These are phyloP conservation scores for Juglanconis sp. DNA, from an alignment of 2,329 filamentous ascomycete species.

Conservation along the genomic window DNA sequence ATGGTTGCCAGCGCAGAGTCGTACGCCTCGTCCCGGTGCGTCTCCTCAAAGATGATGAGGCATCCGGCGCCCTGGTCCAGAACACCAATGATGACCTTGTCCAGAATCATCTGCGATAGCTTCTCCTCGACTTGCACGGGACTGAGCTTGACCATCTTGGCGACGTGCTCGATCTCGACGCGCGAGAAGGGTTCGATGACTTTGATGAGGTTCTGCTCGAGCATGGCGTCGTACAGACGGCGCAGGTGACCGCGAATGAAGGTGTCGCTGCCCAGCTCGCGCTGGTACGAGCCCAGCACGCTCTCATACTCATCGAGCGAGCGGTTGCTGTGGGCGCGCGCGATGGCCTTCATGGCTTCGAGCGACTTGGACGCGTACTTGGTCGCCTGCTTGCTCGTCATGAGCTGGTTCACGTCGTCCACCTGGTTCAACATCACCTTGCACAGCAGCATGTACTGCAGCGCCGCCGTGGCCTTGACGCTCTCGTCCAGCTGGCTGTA, in stretches of 20 bases:
- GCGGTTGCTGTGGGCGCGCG: slow-evolving; percentile 89
- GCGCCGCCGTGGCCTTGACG: slow-evolving; percentile 85
- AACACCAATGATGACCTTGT: slow-evolving; percentile 97
- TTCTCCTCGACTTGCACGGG: slow-evolving; percentile 97
- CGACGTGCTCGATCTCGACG: slow-evolving; percentile 94
- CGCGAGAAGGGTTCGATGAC: slow-evolving; percentile 98
- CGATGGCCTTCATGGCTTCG: slow-evolving; percentile 98
- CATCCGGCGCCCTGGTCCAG: slow-evolving; percentile 97
- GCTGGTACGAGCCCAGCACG: slow-evolving; percentile 83
- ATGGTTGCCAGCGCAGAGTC: slow-evolving; percentile 93
- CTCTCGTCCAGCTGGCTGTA: slow-evolving; percentile 91
- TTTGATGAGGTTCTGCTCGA: slow-evolving; percentile 99
- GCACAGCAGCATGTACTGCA: slow-evolving; percentile 99
- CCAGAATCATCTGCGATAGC: slow-evolving; percentile 98
- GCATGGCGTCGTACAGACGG: slow-evolving; percentile 93
- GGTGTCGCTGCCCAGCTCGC: slow-evolving; percentile 87
- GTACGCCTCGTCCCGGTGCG: slow-evolving; percentile 87
- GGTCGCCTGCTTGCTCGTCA: slow-evolving; percentile 93
- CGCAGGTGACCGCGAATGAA: slow-evolving; percentile 98
- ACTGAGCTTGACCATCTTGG: slow-evolving; percentile 95
- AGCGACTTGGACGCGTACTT: slow-evolving; percentile 95
- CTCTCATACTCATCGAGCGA: slow-evolving; percentile 97
- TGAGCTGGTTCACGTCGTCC: slow-evolving; percentile 92
- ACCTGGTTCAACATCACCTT: slow-evolving; percentile 99
- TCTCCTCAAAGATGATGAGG: slow-evolving; percentile 95